A percentile compares a stretch with the other conserved stretches of the same genome.
Evolutionary conservation across 768 basidiomycete genomes (phyloP).

Genomic region (Piloderma croceum): DNA sequence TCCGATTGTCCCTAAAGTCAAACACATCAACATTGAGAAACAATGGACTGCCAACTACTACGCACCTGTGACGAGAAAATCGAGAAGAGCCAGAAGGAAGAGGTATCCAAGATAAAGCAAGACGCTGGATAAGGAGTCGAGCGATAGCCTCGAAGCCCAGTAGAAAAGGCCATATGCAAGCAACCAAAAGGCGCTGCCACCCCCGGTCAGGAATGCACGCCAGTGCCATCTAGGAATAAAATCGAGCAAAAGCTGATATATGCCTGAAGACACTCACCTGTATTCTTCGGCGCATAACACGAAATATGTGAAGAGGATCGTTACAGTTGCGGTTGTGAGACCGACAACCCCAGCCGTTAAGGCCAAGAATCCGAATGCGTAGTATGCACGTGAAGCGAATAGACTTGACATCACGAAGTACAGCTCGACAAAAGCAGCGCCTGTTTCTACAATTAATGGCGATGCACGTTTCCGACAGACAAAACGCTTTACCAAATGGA

Average conservation of each 20-base stretch:
- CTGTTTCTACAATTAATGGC: conserved; percentile 30
- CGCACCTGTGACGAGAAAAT: conserved; percentile 84
- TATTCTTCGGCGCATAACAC: conserved; percentile 93
- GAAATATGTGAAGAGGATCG: conserved; percentile 88
- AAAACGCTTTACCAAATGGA: conserved; percentile 63
- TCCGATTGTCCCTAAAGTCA: conserved; percentile 69
- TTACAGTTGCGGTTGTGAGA: conserved; percentile 86
- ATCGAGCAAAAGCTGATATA: background rate
- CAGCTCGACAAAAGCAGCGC: conserved; percentile 92
- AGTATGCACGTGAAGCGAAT: conserved; percentile 89
- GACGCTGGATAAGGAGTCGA: conserved; percentile 76
- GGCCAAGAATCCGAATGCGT: conserved; percentile 94
- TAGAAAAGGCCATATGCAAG: conserved; percentile 85
- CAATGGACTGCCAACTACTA: no score
- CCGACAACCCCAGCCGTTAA: conserved; percentile 78
- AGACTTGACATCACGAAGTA: conserved; percentile 89
- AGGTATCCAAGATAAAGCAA: conserved; percentile 90
- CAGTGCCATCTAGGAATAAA: conserved; percentile 77
- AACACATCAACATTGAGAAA: conserved; percentile 1
- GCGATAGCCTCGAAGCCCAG: conserved; percentile 79
- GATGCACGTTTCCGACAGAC: background rate
- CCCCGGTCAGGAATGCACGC: conserved; percentile 89
- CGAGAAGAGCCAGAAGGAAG: conserved; percentile 71
- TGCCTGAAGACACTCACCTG: conserved; percentile 41
- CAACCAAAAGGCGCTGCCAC: conserved; percentile 90